Conservation (phyloP, 1,139 yeast species). For the Pichia kudriavzevii region DNA sequence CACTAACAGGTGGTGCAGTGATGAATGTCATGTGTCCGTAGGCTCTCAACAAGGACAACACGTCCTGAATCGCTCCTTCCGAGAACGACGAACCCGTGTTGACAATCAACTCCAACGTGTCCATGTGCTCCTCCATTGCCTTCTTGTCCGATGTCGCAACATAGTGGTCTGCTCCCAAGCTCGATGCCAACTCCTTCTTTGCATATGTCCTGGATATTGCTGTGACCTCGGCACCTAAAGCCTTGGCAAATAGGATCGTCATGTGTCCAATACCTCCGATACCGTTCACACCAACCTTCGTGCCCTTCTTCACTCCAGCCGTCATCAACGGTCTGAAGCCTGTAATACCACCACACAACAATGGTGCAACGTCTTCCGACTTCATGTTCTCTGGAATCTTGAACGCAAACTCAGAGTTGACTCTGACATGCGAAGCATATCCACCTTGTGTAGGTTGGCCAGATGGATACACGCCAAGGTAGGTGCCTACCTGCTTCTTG, state of each 20-base stretch:
- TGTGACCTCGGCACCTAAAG: constrained; percentile 49
- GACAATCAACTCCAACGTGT: constrained; percentile 40
- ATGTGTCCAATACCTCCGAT: constrained; percentile 56
- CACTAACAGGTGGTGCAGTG: constrained; percentile 37
- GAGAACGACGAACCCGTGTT: constrained; percentile 41
- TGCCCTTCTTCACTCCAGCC: constrained; percentile 32
- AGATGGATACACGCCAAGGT: constrained; percentile 33
- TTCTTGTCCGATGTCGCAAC: constrained; percentile 41
- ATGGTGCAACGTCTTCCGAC: constrained; percentile 46
- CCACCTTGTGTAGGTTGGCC: constrained; percentile 48
- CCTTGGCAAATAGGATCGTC: constrained; percentile 48
- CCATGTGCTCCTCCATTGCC: constrained; percentile 27
- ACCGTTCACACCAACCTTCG: constrained; percentile 45
- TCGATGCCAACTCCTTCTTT: constrained; percentile 41
- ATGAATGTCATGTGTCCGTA: constrained; percentile 38
- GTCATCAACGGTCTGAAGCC: constrained; percentile 46
- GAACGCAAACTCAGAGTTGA: constrained; percentile 42
- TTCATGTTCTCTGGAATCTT: constrained; percentile 46
- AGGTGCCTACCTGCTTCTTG: constrained; percentile 33
- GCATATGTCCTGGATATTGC: constrained; percentile 45
- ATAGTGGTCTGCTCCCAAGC: constrained; percentile 47
- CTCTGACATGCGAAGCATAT: constrained; percentile 48
- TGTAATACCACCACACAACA: constrained; percentile 61
- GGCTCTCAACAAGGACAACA: constrained; percentile 32
- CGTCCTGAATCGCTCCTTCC: constrained; percentile 30